Base-by-base conservation (phyloP, 257 asterid species). In the Leptodermis oblonga region DNA sequence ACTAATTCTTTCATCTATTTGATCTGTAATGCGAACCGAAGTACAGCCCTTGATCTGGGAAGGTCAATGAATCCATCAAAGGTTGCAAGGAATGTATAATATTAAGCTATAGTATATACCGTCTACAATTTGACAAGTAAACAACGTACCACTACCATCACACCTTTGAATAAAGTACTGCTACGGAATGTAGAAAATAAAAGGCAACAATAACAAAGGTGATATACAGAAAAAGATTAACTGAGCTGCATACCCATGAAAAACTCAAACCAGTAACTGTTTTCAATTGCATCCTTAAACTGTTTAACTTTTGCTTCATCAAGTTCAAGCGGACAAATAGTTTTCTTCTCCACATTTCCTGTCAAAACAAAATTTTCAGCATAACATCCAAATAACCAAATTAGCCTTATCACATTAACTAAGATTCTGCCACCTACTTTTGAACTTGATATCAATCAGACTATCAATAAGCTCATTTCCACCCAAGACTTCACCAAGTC, bases 401-500 rank as follows among this genome's bases (percentile, higher is more conserved):
- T 62, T 54, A 45, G 51, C 41, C 0, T 33, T n/a, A 62, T 7
- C 8, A 64, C 31, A 62, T 41, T 46, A 68, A 59, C 60, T 14
- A 55, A 53, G 62, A 45, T 62, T 46, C 53, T 53, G 66, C 3
- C 28, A 77, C 86, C 41, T 88, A 93, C 98, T 88, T 79, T 80
- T 86, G 70, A 82, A 93, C 73, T 88, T 90, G 76, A 93, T 88
- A 71, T 83, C 86, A 65, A 93, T 82, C 75, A 87, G 89, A 80
- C 98, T 88, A 75, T 93, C 96, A 68, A 93, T 93, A 64, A 93
- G 98, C 82, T 93, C 98, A 76, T 93, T 93, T 83, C 98, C 98
- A 60, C 97, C 98, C 69, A 93, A 86, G 63, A 93, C 98, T 82
- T 93, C 98, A 51, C 98, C 98, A 65, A 93, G 97, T 64, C 97